Evolutionary conservation across 2,329 filamentous ascomycete genomes (phyloP), one percentile per base, ranked within the genome.

Genomic region (Claviceps maximensis): DNA sequence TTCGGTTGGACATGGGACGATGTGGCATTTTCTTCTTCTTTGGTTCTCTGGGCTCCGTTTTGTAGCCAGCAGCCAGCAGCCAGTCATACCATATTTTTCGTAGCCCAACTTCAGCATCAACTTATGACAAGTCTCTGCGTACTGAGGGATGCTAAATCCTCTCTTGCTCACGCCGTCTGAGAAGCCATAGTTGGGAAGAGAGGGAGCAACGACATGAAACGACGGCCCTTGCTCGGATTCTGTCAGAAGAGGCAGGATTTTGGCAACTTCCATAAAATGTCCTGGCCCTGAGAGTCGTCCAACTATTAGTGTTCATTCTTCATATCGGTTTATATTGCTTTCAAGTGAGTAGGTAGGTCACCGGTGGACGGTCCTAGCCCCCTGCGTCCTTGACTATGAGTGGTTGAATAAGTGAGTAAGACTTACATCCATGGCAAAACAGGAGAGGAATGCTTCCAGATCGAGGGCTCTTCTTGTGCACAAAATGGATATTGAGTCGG

Each of bases 91-190:
- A n/a, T 69, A 69, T 51, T 62, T 60, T 2, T 63, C 55, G 46
- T 69, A 89, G 0, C 83, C 83, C 2, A 89, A 73, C 13, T 75
- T 73, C 7, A 77, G 66, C 85, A 89, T 89, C 9, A 89, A 67
- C 53, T 80, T 81, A 63, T 89, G 78, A 57, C 79, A 70, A 0
- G 75, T 74, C 63, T 87, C 81, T 65, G 67, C 65, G 25, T 70
- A 69, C 38, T 70, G 67, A 0, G 60, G 53, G 4, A 66, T 55
- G 25, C 61, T 52, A 23, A 70, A 70, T 0, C 64, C 67, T 4
- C 55, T 56, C 49, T 68, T 63, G 0, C 53, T 51, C 1, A 65
- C 59, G 4, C 58, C 61, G 1, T 64, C 61, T 1, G 66, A 68
- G 53, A 67, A 68, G 50, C 59, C 66, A 74, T 66, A 80, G 75